Evolutionary conservation across 352 stramenopile species (phyloP).

Genomic region (Phytophthora pluvialis): DNA sequence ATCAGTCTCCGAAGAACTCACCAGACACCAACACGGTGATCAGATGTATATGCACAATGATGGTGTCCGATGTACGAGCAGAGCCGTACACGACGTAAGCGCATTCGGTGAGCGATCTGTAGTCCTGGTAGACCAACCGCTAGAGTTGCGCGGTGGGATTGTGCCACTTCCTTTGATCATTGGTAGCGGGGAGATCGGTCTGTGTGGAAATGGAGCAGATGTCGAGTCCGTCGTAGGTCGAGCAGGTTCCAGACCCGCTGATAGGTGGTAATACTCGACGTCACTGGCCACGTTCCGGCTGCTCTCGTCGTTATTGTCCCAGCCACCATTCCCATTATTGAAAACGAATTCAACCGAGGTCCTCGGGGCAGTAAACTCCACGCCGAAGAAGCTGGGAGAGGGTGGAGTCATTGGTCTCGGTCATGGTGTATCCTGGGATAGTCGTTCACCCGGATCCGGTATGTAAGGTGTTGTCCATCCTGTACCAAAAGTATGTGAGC

Average conservation of each 20-base stretch:
- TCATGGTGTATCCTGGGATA: slow-evolving; percentile 34
- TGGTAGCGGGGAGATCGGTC: slow-evolving; percentile 19
- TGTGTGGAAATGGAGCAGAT: slow-evolving; percentile 31
- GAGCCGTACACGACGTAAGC: slow-evolving; percentile 51
- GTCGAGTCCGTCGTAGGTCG: slow-evolving; percentile 42
- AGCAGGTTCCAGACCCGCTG: slow-evolving; percentile 28
- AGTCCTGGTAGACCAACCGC: slow-evolving; percentile 55
- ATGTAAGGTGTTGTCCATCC: too few species aligned
- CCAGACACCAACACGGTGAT: too few species aligned
- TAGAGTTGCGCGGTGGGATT: slow-evolving; percentile 49
- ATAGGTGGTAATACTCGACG: slow-evolving; percentile 20
- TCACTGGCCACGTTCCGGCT: slow-evolving; percentile 37
- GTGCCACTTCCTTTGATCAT: slow-evolving; percentile 52
- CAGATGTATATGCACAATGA: slow-evolving; percentile 45
- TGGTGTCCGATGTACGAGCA: slow-evolving; percentile 39
- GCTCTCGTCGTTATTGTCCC: slow-evolving; percentile 35
- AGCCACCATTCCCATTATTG: slow-evolving; percentile 33
- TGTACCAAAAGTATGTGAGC: too few species aligned
- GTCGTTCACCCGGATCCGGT: slow-evolving; percentile 39
- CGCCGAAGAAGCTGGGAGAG: slow-evolving; percentile 39
- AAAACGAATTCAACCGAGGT: slow-evolving; percentile 35
- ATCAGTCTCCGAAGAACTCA: too few species aligned
- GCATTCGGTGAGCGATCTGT: slow-evolving; percentile 49
- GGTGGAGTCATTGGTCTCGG: slow-evolving; percentile 28
- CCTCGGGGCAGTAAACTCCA: slow-evolving; percentile 22